Base-by-base conservation (phyloP, 495 filamentous ascomycete genomes). In the Penicillium waksmanii region DNA sequence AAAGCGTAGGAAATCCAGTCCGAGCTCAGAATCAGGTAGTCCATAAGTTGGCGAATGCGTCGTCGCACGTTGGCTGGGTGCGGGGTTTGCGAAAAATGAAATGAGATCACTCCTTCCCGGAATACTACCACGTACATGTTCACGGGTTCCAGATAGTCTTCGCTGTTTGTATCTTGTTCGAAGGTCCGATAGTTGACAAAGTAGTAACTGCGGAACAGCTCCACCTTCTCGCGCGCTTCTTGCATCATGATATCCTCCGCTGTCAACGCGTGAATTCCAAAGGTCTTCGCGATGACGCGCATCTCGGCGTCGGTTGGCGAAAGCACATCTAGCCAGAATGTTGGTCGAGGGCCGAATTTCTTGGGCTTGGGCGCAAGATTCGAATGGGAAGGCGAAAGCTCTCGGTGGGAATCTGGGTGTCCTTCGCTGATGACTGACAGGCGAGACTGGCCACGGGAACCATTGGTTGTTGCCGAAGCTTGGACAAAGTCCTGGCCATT, bases 1-100 rank as follows among this genome's bases (percentile, higher is more conserved):
- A 98, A 85, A 33, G 92, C 95, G 64, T 98, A 98, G 13, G 91
- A 96, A 65, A 98, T 97, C 95, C 95, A 98, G 72, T 98, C 95
- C 0, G 93, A 92, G 60, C 87, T 92, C 7, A 97, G 80, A 62
- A 95, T 90, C 64, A 98, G 82, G 70, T 96, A 98, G 74, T 98
- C 96, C 67, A 90, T 90, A 49, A 98, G 81, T 71, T 98, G 95
- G 27, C 95, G 87, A 69, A 98, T 92, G 23, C 95, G 87, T 27
- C 93, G 84, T 21, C 95, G 91, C 23, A 98, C 95, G 67, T 98
- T 97, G 66, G 93, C 92, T 11, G 93, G 90, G 74, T 98, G 95
- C 2, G 93, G 95, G 1, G 90, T 95, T 70, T 92, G 86, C 23
- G 89, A 91, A 73, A 97, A 96, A 69, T 97, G 94, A 79, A 98